Evolutionary conservation across 106 monocot species (phyloP).

Genomic region (Agapanthus africanus): DNA sequence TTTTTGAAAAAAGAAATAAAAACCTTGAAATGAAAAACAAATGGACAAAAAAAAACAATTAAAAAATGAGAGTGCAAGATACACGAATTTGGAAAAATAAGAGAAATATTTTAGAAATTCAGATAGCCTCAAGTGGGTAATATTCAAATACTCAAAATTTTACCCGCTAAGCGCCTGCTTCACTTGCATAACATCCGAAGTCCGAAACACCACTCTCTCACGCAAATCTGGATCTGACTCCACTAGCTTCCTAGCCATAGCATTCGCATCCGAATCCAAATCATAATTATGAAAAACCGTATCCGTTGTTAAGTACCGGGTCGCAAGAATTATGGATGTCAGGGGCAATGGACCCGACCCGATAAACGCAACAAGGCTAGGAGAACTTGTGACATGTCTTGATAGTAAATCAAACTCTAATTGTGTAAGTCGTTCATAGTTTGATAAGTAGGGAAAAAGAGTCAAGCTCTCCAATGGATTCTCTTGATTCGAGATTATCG

Average conservation of each 20-base stretch:
- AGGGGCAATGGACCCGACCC: slow-evolving; percentile 77
- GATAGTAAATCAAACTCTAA: slow-evolving; percentile 45
- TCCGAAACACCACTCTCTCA: slow-evolving; percentile 48
- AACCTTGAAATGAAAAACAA: too few species aligned
- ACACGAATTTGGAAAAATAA: too few species aligned
- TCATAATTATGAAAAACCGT: slow-evolving; percentile 62
- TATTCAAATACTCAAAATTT: too few species aligned
- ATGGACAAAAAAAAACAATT: too few species aligned
- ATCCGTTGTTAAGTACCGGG: slow-evolving; percentile 29
- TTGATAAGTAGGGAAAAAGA: slow-evolving; percentile 68
- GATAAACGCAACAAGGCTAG: slow-evolving; percentile 45
- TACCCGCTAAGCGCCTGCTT: slow-evolving; percentile 15
- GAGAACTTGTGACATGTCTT: slow-evolving; percentile 13
- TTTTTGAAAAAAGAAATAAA: too few species aligned
- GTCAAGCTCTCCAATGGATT: slow-evolving; percentile 42
- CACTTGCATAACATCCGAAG: slow-evolving; percentile 50
- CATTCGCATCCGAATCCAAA: slow-evolving; percentile 39
- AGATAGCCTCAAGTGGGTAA: too few species aligned
- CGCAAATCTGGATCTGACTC: slow-evolving; percentile 34
- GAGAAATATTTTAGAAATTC: too few species aligned
- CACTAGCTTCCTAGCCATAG: slow-evolving; percentile 32
- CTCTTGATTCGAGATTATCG: slow-evolving; percentile 34
- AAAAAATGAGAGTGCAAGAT: too few species aligned
- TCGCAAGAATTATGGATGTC: slow-evolving; percentile 50
- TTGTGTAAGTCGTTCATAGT: slow-evolving; percentile 52